Evolutionary conservation across 495 filamentous ascomycete genomes (phyloP).

Genomic region (Talaromyces borbonicus): DNA sequence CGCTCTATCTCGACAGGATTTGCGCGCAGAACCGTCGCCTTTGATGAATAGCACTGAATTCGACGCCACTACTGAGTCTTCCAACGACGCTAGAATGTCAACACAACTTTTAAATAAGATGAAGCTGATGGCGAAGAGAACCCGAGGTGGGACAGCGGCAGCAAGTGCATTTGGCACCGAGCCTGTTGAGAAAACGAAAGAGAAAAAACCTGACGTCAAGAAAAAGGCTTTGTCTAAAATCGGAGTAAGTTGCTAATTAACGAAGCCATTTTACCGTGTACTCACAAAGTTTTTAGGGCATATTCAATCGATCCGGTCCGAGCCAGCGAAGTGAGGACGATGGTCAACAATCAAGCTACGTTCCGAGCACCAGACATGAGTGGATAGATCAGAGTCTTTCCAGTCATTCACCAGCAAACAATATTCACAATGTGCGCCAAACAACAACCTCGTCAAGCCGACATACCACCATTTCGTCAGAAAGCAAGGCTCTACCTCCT

Average conservation of each 20-base stretch:
- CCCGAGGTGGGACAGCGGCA: neutral
- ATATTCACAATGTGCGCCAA: neutral
- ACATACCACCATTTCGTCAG: neutral
- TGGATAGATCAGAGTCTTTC: neutral
- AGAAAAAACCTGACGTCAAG: slow-evolving; percentile 9
- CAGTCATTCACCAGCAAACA: neutral
- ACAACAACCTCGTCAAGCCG: neutral
- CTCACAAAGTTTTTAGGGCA: slow-evolving; percentile 9
- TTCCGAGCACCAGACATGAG: neutral
- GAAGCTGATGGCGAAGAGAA: slow-evolving; percentile 6
- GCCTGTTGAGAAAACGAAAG: neutral
- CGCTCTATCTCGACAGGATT: slow-evolving; percentile 9
- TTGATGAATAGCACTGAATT: slow-evolving; percentile 1
- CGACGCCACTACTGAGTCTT: neutral
- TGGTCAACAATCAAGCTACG: neutral
- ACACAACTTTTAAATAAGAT: slow-evolving; percentile 1
- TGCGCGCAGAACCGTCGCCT: slow-evolving; percentile 7
- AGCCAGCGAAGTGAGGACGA: neutral
- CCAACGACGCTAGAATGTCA: neutral
- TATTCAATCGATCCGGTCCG: slow-evolving; percentile 12
- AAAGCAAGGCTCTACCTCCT: neutral
- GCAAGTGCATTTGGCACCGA: neutral
- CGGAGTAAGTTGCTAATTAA: slow-evolving; percentile 8
- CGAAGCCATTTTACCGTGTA: neutral
- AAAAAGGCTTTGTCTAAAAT: slow-evolving; percentile 12